These are phyloP conservation scores for Lentinus brumalis DNA, from an alignment of 768 basidiomycete genomes.

Conservation along the genomic window DNA sequence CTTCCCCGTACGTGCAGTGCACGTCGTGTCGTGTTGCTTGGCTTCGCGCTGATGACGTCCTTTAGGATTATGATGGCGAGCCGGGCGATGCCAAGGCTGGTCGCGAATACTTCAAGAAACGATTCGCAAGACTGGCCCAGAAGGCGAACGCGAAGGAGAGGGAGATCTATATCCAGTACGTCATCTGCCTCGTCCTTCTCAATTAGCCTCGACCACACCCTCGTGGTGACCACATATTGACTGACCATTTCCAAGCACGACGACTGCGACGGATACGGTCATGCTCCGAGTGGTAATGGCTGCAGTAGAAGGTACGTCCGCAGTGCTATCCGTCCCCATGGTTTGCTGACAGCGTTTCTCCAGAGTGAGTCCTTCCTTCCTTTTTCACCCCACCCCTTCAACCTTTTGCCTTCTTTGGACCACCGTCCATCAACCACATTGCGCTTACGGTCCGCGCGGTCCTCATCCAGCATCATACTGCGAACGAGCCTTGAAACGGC, in stretches of 20 bases:
- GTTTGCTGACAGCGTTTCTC: constrained; percentile 17
- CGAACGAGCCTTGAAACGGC: constrained; percentile 66
- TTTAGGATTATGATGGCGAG: constrained; percentile 83
- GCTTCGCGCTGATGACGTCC: neutral
- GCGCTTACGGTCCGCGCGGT: constrained; percentile 19
- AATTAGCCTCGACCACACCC: neutral
- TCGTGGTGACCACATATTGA: constrained; percentile 17
- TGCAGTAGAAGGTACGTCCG: constrained; percentile 83
- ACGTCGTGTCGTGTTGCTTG: neutral
- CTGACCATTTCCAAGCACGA: constrained; percentile 54
- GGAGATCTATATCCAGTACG: constrained; percentile 93
- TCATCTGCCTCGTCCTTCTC: constrained; percentile 24
- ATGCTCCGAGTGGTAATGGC: constrained; percentile 92
- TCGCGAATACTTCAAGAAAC: constrained; percentile 86
- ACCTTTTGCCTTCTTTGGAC: constrained; percentile 17
- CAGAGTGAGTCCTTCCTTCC: constrained; percentile 64
- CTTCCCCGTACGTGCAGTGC: constrained; percentile 66
- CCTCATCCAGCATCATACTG: constrained; percentile 60
- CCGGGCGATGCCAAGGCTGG: constrained; percentile 71
- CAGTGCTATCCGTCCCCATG: constrained; percentile 2
- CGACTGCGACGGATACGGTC: constrained; percentile 88
- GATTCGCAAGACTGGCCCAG: constrained; percentile 80
- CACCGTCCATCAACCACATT: constrained; percentile 7
- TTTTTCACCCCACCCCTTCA: constrained; percentile 30
- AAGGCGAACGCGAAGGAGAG: constrained; percentile 86